Evolutionary conservation across 106 monocot genomes (phyloP).

Genomic region (Iris macrosiphon): DNA sequence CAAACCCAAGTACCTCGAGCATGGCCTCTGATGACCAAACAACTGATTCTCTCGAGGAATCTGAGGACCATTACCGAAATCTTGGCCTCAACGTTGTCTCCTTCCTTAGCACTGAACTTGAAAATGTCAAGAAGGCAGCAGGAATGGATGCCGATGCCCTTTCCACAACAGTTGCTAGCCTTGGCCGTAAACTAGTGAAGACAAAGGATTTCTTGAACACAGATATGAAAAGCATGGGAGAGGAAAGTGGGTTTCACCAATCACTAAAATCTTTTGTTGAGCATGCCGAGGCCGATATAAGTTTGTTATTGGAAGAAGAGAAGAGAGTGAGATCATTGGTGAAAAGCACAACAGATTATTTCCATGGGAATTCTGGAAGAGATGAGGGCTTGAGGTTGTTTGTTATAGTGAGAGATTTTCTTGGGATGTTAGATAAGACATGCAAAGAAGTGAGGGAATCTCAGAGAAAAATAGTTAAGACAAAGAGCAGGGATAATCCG

Average conservation of each 20-base stretch:
- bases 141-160: constrained; percentile 39
- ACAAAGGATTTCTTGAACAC: constrained; percentile 32
- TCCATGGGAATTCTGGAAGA: constrained; percentile 56
- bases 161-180: constrained; percentile 14
- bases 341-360: constrained; percentile 48
- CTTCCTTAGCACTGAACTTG: constrained; percentile 31
- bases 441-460: constrained; percentile 39
- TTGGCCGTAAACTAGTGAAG: constrained; percentile 27
- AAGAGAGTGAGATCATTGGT: constrained; percentile 34
- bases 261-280: constrained; percentile 39
- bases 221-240: constrained; percentile 36
- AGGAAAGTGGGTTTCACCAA: constrained; percentile 38
- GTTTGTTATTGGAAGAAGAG: constrained; percentile 32
- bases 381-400: constrained; percentile 59
- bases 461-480: neutral
- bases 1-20: constrained; percentile 15
- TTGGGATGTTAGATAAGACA: constrained; percentile 33
- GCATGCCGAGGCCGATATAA: constrained; percentile 37
- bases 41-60: constrained; percentile 1
- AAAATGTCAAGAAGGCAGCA: constrained; percentile 55
- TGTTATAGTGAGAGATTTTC: constrained; percentile 40
- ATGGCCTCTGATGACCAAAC: constrained; percentile 9
- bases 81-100: constrained; percentile 46
- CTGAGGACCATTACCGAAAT: constrained; percentile 5
- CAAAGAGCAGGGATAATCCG: constrained; percentile 8